Evolutionary conservation across 75 land plant genomes (phyloP).

Genomic region (Cunninghamia lanceolata): DNA sequence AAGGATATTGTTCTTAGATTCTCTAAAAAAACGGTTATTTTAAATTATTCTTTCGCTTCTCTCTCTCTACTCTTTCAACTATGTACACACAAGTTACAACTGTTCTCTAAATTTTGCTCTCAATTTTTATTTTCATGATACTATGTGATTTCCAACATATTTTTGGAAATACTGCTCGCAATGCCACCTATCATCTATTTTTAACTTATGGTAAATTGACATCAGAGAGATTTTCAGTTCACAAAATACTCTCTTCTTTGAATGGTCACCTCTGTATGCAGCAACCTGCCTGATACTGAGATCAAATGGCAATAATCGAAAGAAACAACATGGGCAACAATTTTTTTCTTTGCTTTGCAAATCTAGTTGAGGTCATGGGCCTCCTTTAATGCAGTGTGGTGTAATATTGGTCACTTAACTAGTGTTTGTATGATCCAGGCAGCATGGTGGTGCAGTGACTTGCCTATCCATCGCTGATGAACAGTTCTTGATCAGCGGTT

Average conservation of each 20-base stretch:
- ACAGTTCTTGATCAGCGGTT: constrained; percentile 47
- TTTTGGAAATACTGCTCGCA: background rate
- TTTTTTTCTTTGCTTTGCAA: background rate
- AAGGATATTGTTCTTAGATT: background rate
- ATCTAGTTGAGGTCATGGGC: background rate
- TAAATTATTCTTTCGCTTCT: background rate
- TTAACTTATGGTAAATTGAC: background rate
- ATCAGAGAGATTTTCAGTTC: background rate
- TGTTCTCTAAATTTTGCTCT: background rate
- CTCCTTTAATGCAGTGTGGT: background rate
- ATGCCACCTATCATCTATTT: background rate
- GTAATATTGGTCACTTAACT: background rate
- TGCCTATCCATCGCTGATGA: constrained; percentile 51
- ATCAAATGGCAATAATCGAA: background rate
- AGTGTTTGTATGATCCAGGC: constrained; percentile 27
- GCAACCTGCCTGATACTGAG: background rate
- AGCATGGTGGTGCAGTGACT: constrained; percentile 38
- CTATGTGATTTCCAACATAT: background rate
- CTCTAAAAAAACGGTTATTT: background rate
- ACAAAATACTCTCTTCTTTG: background rate
- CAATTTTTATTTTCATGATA: background rate
- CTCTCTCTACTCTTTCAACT: background rate
- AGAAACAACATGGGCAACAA: background rate
- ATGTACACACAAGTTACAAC: background rate
- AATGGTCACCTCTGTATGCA: background rate